phyloP scores from a whole-genome alignment of 2,329 filamentous ascomycete genomes.

The Alternaria sp. region DNA sequence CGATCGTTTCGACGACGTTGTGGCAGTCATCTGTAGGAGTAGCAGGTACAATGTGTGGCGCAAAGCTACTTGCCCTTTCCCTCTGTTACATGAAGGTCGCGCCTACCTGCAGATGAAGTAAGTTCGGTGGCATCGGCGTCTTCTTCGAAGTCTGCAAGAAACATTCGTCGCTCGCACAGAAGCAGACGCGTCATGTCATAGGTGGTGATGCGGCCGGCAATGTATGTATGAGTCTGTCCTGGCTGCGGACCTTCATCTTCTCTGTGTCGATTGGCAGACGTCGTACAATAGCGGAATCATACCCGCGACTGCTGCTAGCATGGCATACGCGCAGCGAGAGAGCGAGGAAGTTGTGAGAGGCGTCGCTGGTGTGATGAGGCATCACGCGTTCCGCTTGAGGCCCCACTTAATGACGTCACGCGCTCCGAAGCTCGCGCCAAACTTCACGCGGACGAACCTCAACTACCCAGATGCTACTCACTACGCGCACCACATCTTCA shows the following conservation, averaged over 20 bases:
- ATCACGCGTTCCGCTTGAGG: neutral
- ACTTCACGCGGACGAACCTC: neutral
- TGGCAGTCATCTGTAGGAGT: neutral
- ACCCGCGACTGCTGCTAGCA: neutral
- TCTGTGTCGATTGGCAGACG: neutral
- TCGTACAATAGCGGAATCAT: neutral
- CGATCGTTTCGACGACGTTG: neutral
- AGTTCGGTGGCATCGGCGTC: neutral
- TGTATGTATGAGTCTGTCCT: neutral
- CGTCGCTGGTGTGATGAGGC: neutral
- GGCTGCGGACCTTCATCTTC: neutral
- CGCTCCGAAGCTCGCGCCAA: neutral
- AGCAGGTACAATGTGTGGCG: neutral
- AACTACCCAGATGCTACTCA: neutral
- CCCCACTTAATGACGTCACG: neutral
- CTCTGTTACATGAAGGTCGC: neutral
- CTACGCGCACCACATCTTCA: neutral
- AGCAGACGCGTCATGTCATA: neutral
- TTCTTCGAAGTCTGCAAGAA: neutral
- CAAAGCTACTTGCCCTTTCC: neutral
- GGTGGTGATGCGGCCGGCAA: neutral
- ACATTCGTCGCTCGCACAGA: neutral
- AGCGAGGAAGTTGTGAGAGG: neutral
- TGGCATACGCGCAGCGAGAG: neutral
- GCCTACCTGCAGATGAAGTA: neutral